These are phyloP conservation scores for Leishmania lainsoni DNA, from an alignment of 208 protist genomes.

Conservation along the genomic window DNA sequence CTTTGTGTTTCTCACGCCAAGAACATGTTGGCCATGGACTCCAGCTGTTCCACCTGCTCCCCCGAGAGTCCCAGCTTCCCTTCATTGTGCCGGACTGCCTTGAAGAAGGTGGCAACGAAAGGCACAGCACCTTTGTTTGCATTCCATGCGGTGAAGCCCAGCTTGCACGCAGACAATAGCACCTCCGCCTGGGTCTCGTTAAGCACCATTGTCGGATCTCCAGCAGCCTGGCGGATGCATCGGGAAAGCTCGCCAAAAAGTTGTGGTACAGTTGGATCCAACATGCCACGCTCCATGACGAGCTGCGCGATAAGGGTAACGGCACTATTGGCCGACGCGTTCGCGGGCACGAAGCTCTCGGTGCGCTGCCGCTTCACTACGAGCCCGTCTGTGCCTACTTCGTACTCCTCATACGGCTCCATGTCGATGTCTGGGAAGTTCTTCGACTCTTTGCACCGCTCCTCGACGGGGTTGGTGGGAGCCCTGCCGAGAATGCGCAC, in stretches of 20 bases:
- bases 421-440: constrained; percentile 85
- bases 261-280: constrained; percentile 55
- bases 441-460: constrained; percentile 60
- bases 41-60: constrained; percentile 60
- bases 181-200: constrained; percentile 61
- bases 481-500: constrained; percentile 69
- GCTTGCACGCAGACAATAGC: constrained; percentile 72
- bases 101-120: constrained; percentile 79
- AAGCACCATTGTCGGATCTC: constrained; percentile 34
- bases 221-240: constrained; percentile 49
- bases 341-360: constrained; percentile 61
- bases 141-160: constrained; percentile 83
- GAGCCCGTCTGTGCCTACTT: constrained; percentile 24
- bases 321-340: constrained; percentile 49
- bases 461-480: constrained; percentile 61
- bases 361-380: constrained; percentile 42
- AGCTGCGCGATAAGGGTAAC: constrained; percentile 74
- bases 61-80: constrained; percentile 53
- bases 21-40: constrained; percentile 70
- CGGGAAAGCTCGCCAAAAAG: constrained; percentile 68
- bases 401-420: constrained; percentile 52
- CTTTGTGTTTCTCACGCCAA: constrained; percentile 20
- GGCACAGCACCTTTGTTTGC: constrained; percentile 48
- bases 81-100: constrained; percentile 56
- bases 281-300: constrained; percentile 82